Evolutionary conservation across 2,329 filamentous ascomycete genomes (phyloP), one percentile per base, ranked within the genome.

Genomic region (Aureobasidium musti): DNA sequence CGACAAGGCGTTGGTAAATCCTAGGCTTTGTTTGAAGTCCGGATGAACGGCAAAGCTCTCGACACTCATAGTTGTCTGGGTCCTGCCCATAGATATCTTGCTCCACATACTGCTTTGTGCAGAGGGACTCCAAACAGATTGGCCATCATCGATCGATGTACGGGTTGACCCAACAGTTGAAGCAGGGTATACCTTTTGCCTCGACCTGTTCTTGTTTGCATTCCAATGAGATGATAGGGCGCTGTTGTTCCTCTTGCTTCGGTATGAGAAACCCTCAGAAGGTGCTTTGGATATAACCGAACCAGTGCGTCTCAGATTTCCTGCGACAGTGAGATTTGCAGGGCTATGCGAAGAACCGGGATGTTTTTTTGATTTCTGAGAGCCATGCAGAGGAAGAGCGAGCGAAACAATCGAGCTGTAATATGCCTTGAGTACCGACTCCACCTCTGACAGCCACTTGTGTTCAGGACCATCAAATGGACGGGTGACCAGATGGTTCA

Each of bases 11-110:
- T 97, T 98, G 65, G 95, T 95, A 74, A 99, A 99, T 0, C 95
- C 95, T 74, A 99, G 97, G 0, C 92, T 96, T 78, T 97, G 93
- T 78, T 97, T 92, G 77, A 94, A 97, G 73, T 96, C 92, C 49
- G 87, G 88, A 17, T 71, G 69, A 5, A 87, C 88, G 76, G 89
- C 89, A 72, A 98, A 88, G 0, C 93, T 97, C 75, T 97, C 92
- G 73, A 97, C 90, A 5, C 93, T 97, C 82, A 95, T 91, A 3
- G 92, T 94, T 0, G 92, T 92, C 69, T 96, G 88, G 0, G 92
- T 96, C 75, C 96, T 92, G 37, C 93, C 92, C 68, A 96, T 84
- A 0, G 94, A 98, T 74, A 95, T 91, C 73, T 91, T 94, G 80
- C 93, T 97, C 92, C 93, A 97, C 0, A 91, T 95, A 70, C 92